Evolutionary conservation across 192 early-diverging fungal genomes (phyloP).

Genomic region (Bifiguratus adelaidae): DNA sequence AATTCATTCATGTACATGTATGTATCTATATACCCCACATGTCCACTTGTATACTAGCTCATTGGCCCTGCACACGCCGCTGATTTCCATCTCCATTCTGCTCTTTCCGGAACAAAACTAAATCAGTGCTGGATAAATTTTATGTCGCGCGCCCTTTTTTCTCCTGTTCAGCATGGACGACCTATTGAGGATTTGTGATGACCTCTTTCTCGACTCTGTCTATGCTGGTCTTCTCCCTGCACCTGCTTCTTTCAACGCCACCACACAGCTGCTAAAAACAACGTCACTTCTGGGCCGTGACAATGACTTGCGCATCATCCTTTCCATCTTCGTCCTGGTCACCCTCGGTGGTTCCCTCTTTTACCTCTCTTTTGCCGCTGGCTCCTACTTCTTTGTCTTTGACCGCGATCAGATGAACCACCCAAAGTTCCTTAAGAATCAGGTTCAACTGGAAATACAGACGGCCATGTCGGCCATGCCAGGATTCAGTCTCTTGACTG

Average conservation of each 20-base stretch:
- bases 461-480: conserved; percentile 74
- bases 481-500: conserved; percentile 68
- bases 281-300: conserved; percentile 38
- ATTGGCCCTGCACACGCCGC: too few species aligned
- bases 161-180: conserved; percentile 44
- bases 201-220: conserved; percentile 47
- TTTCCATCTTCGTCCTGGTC: conserved; percentile 63
- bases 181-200: conserved; percentile 49
- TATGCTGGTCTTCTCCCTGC: conserved; percentile 39
- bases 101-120: too few species aligned
- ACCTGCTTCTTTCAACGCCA: conserved; percentile 21
- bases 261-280: conserved; percentile 20
- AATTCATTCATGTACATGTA: too few species aligned
- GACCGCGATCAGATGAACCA: conserved; percentile 86
- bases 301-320: conserved; percentile 56
- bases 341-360: conserved; percentile 64
- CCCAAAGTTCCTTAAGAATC: conserved; percentile 87
- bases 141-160: too few species aligned
- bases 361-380: conserved; percentile 66
- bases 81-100: too few species aligned
- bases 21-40: too few species aligned
- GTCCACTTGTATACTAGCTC: too few species aligned
- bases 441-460: conserved; percentile 78
- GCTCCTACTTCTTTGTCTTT: conserved; percentile 81
- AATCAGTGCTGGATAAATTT: too few species aligned